Evolutionary conservation across 208 protist species (phyloP).

Genomic region (Trypanosoma grayi): DNA sequence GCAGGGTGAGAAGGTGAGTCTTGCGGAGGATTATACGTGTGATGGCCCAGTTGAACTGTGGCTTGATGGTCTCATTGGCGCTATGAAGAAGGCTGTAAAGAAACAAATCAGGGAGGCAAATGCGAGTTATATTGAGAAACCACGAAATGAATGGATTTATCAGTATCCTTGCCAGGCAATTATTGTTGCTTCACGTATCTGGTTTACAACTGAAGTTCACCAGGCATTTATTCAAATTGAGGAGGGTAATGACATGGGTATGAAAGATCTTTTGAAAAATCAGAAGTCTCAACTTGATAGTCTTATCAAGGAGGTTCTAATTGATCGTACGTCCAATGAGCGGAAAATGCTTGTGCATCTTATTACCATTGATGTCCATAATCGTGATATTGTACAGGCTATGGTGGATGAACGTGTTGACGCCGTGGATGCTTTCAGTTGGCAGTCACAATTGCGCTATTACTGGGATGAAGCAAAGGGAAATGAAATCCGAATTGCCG

Average conservation of each 20-base stretch:
- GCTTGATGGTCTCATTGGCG: constrained; percentile 93
- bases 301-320: constrained; percentile 94
- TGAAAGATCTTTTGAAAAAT: constrained; percentile 97
- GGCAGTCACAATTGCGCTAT: constrained; percentile 98
- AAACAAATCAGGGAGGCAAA: constrained; percentile 90
- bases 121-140: constrained; percentile 95
- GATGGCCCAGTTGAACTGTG: constrained; percentile 96
- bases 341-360: constrained; percentile 98
- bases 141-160: constrained; percentile 96
- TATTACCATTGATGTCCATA: constrained; percentile 98
- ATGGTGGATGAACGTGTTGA: constrained; percentile 95
- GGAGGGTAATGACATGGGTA: constrained; percentile 97
- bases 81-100: constrained; percentile 82
- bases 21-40: constrained; percentile 89
- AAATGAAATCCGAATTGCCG: constrained; percentile 95
- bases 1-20: constrained; percentile 94
- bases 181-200: constrained; percentile 95
- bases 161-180: constrained; percentile 96
- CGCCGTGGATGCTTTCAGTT: constrained; percentile 93
- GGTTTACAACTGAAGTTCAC: constrained; percentile 97
- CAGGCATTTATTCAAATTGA: constrained; percentile 97
- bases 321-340: constrained; percentile 89
- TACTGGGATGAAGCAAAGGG: constrained; percentile 94
- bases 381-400: constrained; percentile 91
- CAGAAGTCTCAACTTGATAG: constrained; percentile 93